Conservation (phyloP, 2,329 filamentous ascomycete genomes). For the Biscogniauxia marginata region DNA sequence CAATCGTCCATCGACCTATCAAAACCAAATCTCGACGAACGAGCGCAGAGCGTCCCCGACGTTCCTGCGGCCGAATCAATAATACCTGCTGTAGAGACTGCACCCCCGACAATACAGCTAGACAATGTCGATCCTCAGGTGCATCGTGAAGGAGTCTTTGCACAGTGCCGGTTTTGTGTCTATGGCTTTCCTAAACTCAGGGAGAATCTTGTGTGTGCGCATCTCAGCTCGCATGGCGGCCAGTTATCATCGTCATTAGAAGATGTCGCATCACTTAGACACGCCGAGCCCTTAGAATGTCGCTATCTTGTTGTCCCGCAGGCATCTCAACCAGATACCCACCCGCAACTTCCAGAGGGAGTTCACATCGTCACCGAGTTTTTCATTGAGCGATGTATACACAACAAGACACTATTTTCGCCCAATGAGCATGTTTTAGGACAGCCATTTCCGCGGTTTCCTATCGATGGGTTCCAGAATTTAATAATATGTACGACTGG, state of each 20-base stretch:
- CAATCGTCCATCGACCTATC: conserved; percentile 33
- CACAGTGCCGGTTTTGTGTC: conserved; percentile 57
- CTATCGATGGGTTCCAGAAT: conserved; percentile 66
- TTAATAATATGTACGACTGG: conserved; percentile 77
- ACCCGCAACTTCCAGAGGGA: conserved; percentile 40
- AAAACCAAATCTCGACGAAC: conserved; percentile 9
- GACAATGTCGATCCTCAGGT: conserved; percentile 19
- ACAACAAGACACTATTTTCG: conserved; percentile 68
- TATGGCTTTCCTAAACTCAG: conserved; percentile 57
- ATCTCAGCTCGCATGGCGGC: conserved; percentile 49
- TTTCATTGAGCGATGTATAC: conserved; percentile 87
- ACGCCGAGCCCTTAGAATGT: conserved; percentile 31
- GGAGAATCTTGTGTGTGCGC: conserved; percentile 46
- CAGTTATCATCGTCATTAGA: conserved; percentile 42
- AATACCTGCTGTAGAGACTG: conserved; percentile 3
- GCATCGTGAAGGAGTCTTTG: conserved; percentile 46
- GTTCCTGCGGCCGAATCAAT: conserved; percentile 3
- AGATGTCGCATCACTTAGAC: conserved; percentile 34
- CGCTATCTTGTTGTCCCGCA: conserved; percentile 58
- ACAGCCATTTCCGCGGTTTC: conserved; percentile 70
- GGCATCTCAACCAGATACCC: conserved; percentile 43
- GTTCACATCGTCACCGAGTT: conserved; percentile 74
- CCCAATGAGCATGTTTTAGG: conserved; percentile 72
- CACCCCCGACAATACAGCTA: conserved; percentile 2
- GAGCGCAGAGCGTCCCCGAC: conserved; percentile 12